Evolutionary conservation across 192 early-diverging fungal species (phyloP), one percentile per base, ranked within the genome.

Genomic region (Blastocladiella britannica): DNA sequence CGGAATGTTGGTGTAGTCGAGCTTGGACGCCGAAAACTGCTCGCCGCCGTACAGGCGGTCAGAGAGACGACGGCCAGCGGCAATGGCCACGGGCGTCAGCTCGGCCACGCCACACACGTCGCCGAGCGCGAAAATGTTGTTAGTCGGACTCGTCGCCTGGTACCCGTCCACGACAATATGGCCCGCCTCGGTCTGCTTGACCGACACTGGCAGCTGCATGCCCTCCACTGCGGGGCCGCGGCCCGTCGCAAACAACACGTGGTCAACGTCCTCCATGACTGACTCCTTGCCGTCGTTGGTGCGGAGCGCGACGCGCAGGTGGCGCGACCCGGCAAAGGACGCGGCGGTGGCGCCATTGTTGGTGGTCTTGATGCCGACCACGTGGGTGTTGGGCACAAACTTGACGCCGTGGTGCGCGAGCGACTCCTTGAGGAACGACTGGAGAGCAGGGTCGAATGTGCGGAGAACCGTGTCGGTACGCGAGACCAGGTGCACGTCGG

Each of bases 61-160:
- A 3, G 89, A 80, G 4, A 98, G 75, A 43, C 72, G 71, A 52
- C 92, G 83, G 25, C 91, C 94, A 5, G 92, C 92, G 26, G 89
- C 89, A 65, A 98, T 96, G 22, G 94, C 94, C 26, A 93, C 94
- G 62, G 91, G 90, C 27, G 94, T 98, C 55, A 98, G 76, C 76
- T 89, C 83, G 26, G 82, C 81, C 60, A 81, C 70, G 56, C 94
- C 94, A 65, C 82, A 88, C 29, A 93, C 88, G 67, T 98, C 94
- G 43, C 94, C 94, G 5, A 98, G 72, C n/a, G 90, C 84, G 67
- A 81, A 87, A 9, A 98, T 67, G 28, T 82, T 78, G 26, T 71
- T 65, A 5, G 65, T 64, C 47, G 53, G 64, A n/a, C n/a, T n/a
- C 7, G 91, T 96, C 58, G 87, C 76, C 67, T 96, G 92, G 70